These are phyloP conservation scores for Quercus dentata DNA, from an alignment of 306 rosid genomes.

Conservation along the genomic window DNA sequence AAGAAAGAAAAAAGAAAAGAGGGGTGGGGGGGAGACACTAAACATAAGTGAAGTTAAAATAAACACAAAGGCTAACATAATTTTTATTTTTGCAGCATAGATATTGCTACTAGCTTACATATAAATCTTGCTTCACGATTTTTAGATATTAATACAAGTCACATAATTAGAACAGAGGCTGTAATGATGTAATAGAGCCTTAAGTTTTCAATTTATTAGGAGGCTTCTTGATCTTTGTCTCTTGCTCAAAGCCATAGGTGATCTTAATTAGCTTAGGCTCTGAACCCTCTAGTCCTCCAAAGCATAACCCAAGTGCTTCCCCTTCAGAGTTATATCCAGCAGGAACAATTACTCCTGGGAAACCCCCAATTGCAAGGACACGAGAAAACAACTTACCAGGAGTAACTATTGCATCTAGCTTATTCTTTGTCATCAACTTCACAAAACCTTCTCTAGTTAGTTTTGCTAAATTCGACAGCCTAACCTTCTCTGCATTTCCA, in stretches of 20 bases:
- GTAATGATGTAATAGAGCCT: not conserved
- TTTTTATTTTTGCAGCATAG: no score
- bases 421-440: constrained; percentile 28
- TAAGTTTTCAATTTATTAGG: constrained; percentile 29
- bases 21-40: no score
- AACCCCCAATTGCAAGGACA: constrained; percentile 59
- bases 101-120: not conserved
- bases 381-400: constrained; percentile 12
- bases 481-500: constrained; percentile 10
- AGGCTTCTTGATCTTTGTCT: constrained; percentile 57
- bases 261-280: constrained; percentile 63
- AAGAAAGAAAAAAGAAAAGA: no score
- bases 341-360: constrained; percentile 67
- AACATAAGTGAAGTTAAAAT: no score
- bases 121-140: no score
- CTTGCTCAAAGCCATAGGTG: constrained; percentile 68
- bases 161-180: no score
- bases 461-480: constrained; percentile 19
- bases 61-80: no score
- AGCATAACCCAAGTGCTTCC: constrained; percentile 56
- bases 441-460: constrained; percentile 25
- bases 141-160: no score
- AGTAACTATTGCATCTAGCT: constrained; percentile 52
- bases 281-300: constrained; percentile 65
- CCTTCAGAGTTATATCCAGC: constrained; percentile 46